Percentiles rank a stretch among this genome's conserved stretches.
phyloP scores from a whole-genome alignment of 2,329 filamentous ascomycete species.

The Apiospora kogelbergensis region DNA sequence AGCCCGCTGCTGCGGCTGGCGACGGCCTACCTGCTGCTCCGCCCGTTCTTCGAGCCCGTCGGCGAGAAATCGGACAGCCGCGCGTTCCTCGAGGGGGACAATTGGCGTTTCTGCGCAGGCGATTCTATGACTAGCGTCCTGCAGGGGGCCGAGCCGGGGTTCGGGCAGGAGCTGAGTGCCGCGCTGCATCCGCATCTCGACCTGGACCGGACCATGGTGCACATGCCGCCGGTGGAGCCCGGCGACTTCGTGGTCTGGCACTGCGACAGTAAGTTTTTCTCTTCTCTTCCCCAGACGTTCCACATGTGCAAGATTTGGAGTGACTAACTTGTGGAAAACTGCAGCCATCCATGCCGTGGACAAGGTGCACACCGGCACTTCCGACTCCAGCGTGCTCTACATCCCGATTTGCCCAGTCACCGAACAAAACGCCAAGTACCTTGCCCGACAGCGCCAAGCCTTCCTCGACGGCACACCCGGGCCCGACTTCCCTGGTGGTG shows the following conservation, averaged over 20 bases:
- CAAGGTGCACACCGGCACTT: slow-evolving; percentile 66
- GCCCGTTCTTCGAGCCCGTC: slow-evolving; percentile 74
- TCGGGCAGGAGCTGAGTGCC: slow-evolving; percentile 66
- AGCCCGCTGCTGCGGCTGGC: slow-evolving; percentile 75
- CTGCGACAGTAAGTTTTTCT: slow-evolving; percentile 62
- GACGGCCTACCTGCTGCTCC: slow-evolving; percentile 77
- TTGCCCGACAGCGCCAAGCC: slow-evolving; percentile 67
- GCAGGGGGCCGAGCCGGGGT: slow-evolving; percentile 68
- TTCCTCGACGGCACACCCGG: slow-evolving; percentile 68
- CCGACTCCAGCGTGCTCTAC: slow-evolving; percentile 83
- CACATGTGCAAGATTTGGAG: not conserved
- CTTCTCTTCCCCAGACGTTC: not conserved
- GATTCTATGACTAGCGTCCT: slow-evolving; percentile 54
- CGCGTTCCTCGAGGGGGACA: slow-evolving; percentile 53
- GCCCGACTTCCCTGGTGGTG: slow-evolving; percentile 71
- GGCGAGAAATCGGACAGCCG: slow-evolving; percentile 35
- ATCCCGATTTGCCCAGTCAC: slow-evolving; percentile 86
- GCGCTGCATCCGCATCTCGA: slow-evolving; percentile 69
- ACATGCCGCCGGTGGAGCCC: slow-evolving; percentile 66
- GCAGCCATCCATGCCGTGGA: slow-evolving; percentile 78
- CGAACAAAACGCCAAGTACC: slow-evolving; percentile 69
- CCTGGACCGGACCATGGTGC: slow-evolving; percentile 68
- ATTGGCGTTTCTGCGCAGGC: slow-evolving; percentile 59
- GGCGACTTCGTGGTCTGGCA: slow-evolving; percentile 85
- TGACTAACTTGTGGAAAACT: slow-evolving; percentile 6